These are phyloP conservation scores for Xylaria sp. DNA, from an alignment of 2,329 filamentous ascomycete species.

Conservation along the genomic window DNA sequence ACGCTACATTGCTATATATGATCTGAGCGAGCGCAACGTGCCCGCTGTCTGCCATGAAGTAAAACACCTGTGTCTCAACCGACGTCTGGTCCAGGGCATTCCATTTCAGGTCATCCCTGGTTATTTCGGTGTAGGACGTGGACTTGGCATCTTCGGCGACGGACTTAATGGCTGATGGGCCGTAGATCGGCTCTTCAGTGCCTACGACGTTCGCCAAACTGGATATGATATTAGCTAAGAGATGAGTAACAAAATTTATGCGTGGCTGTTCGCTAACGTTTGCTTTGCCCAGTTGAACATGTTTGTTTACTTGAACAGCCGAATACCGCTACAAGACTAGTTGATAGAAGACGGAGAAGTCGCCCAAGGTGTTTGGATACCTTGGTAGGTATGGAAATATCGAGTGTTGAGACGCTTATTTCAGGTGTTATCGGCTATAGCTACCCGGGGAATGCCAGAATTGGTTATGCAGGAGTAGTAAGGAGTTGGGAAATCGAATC, in stretches of 20 bases:
- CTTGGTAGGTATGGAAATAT: slow-evolving; percentile 9
- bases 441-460: slow-evolving; percentile 1
- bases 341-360: not conserved
- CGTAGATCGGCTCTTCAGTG: slow-evolving; percentile 96
- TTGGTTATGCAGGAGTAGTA: slow-evolving; percentile 30
- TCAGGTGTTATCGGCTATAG: slow-evolving; percentile 4
- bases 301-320: slow-evolving; percentile 51
- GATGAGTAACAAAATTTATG: slow-evolving; percentile 36
- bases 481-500: slow-evolving; percentile 19
- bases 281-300: slow-evolving; percentile 98
- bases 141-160: slow-evolving; percentile 83
- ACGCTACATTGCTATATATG: slow-evolving; percentile 98
- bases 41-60: slow-evolving; percentile 83
- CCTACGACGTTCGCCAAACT: slow-evolving; percentile 85
- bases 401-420: slow-evolving; percentile 3
- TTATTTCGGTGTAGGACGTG: slow-evolving; percentile 82
- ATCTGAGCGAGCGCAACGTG: slow-evolving; percentile 83
- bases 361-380: not conserved
- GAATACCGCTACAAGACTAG: not conserved
- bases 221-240: slow-evolving; percentile 43
- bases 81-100: slow-evolving; percentile 80
- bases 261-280: slow-evolving; percentile 67
- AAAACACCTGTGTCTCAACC: slow-evolving; percentile 96
- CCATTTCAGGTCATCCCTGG: slow-evolving; percentile 85
- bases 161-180: slow-evolving; percentile 84